Percentiles rank a stretch among this genome's conserved stretches.
Conservation (phyloP, 2,329 filamentous ascomycete species). For the Chaetothyriales sp. region DNA sequence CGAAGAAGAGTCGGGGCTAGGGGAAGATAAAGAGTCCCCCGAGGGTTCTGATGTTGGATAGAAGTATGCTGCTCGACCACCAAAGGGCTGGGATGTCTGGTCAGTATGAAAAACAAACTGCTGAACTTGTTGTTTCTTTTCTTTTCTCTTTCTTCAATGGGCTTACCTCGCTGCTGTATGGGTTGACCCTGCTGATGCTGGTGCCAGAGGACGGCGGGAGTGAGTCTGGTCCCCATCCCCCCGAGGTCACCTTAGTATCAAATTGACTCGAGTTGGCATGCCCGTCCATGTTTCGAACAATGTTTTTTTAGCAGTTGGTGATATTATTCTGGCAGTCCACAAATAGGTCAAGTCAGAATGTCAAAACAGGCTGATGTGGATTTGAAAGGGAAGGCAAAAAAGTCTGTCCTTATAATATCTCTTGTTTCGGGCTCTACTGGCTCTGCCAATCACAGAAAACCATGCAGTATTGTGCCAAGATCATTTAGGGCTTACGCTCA, state of each 20-base stretch:
- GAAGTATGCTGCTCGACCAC: background rate
- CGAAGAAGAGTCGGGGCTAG: background rate
- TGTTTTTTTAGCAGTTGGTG: background rate
- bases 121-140: too few species aligned
- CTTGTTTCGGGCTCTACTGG: background rate
- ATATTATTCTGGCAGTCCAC: background rate
- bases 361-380: background rate
- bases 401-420: background rate
- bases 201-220: too few species aligned
- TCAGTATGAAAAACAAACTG: background rate
- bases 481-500: background rate
- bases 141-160: background rate
- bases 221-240: background rate
- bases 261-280: background rate
- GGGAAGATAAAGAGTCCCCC: background rate
- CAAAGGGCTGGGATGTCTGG: background rate
- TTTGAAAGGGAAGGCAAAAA: background rate
- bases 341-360: background rate
- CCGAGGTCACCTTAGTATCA: background rate
- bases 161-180: background rate
- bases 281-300: background rate
- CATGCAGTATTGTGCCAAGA: background rate
- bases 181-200: background rate
- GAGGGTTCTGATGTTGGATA: background rate
- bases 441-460: background rate